phyloP scores from a whole-genome alignment of 192 early-diverging fungal genomes.

The Podila epicladia region DNA sequence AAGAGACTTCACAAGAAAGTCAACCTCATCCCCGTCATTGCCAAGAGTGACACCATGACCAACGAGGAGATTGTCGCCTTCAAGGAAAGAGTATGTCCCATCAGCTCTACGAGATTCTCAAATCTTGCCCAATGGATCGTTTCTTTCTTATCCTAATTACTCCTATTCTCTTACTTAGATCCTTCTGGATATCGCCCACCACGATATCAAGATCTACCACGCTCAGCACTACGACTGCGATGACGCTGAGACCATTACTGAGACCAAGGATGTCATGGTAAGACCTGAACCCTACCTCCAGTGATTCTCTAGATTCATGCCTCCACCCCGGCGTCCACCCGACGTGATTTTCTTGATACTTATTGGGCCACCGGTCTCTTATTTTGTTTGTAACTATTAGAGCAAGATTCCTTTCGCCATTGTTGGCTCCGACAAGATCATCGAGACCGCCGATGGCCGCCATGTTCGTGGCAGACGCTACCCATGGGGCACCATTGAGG shows the following conservation, averaged over 20 bases:
- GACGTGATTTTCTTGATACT: neutral
- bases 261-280: constrained; percentile 86
- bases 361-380: neutral
- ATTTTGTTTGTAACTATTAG: constrained; percentile 29
- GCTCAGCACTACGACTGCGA: constrained; percentile 85
- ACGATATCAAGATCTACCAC: constrained; percentile 90
- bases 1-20: constrained; percentile 88
- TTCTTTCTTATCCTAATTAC: constrained; percentile 51
- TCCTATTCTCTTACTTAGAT: constrained; percentile 54
- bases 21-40: constrained; percentile 90
- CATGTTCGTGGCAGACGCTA: constrained; percentile 89
- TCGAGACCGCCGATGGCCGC: constrained; percentile 85
- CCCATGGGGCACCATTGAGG: constrained; percentile 96
- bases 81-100: constrained; percentile 74
- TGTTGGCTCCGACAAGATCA: constrained; percentile 89
- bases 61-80: constrained; percentile 81
- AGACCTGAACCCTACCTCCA: neutral
- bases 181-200: constrained; percentile 81
- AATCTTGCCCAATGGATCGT: neutral
- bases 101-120: neutral
- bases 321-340: neutral
- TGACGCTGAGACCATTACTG: constrained; percentile 80
- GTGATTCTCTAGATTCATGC: constrained; percentile 5
- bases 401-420: constrained; percentile 97
- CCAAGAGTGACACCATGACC: constrained; percentile 92